Evolutionary conservation across 2,329 filamentous ascomycete species (phyloP).

Genomic region (Paraphoma chrysanthemicola): DNA sequence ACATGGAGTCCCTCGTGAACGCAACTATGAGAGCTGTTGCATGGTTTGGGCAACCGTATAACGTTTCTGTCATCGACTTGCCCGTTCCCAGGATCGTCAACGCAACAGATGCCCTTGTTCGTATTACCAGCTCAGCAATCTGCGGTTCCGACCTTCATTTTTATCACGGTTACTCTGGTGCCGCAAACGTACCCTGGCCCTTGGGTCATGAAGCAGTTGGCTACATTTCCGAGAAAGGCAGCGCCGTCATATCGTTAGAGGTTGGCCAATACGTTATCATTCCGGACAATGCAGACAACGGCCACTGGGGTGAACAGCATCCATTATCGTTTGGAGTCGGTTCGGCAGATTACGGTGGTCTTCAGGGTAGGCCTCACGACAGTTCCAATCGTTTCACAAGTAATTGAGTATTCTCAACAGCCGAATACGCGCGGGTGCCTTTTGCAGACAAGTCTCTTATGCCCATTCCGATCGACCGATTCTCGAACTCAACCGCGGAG

Average conservation of each 20-base stretch:
- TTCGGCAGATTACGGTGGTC: no score
- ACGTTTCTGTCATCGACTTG: slow-evolving; percentile 40
- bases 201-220: slow-evolving; percentile 90
- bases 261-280: no score
- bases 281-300: no score
- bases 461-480: slow-evolving; percentile 11
- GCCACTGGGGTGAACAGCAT: no score
- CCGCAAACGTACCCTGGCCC: slow-evolving; percentile 76
- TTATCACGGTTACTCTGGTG: slow-evolving; percentile 72
- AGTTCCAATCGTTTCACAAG: no score
- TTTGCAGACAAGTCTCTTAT: slow-evolving; percentile 18
- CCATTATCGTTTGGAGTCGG: no score
- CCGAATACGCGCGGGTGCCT: slow-evolving; percentile 23
- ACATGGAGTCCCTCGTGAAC: no score
- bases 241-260: slow-evolving; percentile 78
- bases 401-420: no score
- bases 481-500: slow-evolving; percentile 1
- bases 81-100: slow-evolving; percentile 44
- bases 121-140: slow-evolving; percentile 48
- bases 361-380: no score
- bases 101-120: slow-evolving; percentile 47
- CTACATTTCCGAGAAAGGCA: slow-evolving; percentile 75
- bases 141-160: slow-evolving; percentile 36
- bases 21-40: slow-evolving; percentile 1
- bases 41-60: slow-evolving; percentile 15